Base-by-base conservation (phyloP, 1,284 basidiomycete genomes). In the Boletus hoseneyae region DNA sequence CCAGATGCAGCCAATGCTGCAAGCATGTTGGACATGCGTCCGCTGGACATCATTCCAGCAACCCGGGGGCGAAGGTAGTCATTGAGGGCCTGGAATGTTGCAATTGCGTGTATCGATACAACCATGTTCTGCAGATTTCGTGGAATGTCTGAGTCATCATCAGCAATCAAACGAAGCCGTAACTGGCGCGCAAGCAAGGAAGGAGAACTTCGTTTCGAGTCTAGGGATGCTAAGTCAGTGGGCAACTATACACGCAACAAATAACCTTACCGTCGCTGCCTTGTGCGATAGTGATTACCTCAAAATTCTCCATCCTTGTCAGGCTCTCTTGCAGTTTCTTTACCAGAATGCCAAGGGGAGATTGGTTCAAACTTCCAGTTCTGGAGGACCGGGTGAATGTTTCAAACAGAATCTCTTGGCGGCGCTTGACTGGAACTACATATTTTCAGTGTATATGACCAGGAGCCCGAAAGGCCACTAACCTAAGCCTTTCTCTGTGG, bases 91-190 rank as follows among this genome's bases (percentile, higher is more conserved):
- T 95, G 92, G 77, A 97, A 93, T 0, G 93, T 96, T 0, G 95
- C 94, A 52, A 97, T 96, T 3, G 93, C 94, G 64, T 97, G 94
- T 53, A 97, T 96, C 4, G 93, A 97, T 32, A 97, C 90, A 41
- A 93, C 90, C 58, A 97, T 89, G 56, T 92, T 92, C 57, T 88
- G 86, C 50, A 93, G 78, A 61, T 82, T 87, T 48, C 87, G 83
- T 7, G 94, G 93, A 23, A 95, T 78, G 57, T 94, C 91, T 0
- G 90, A 83, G 38, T 90, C 90, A 48, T 95, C 91, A 15, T 85
- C 86, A 1, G 93, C 90, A 29, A 90, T 78, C n/a, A 97, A 74
- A 29, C 91, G 85, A 19, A 97, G 80, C 6, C 93, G 87, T 43
- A 97, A 71, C 62, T 93, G 91, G 23, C 92, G 83, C n/a, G 89